These are phyloP conservation scores for Cucumis melo DNA, from an alignment of 306 rosid genomes.

Conservation along the genomic window DNA sequence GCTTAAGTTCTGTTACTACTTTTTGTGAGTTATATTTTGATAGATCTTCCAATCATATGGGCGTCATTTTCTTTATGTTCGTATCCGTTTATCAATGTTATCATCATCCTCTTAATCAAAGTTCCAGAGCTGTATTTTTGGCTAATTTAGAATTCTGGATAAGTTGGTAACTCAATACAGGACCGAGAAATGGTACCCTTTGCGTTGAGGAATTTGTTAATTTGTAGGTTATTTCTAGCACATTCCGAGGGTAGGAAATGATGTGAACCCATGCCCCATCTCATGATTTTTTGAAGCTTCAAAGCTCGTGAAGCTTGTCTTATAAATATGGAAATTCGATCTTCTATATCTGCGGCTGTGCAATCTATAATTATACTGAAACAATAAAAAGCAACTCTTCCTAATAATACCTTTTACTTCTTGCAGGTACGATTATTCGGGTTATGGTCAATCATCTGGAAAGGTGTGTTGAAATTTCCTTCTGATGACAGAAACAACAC, in stretches of 20 bases:
- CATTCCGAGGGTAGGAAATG: background rate
- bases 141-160: background rate
- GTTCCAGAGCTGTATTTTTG: background rate
- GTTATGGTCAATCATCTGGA: conserved; percentile 61
- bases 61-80: background rate
- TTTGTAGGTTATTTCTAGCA: background rate
- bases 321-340: background rate
- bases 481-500: background rate
- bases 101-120: background rate
- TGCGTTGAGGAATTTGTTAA: background rate
- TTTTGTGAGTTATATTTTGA: background rate
- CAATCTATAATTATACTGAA: background rate
- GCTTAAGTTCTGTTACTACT: background rate
- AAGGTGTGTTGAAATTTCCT: conserved; percentile 38
- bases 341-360: background rate
- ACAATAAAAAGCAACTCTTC: background rate
- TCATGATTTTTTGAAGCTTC: background rate
- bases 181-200: background rate
- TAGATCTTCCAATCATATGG: conserved; percentile 1
- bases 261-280: background rate
- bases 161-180: background rate
- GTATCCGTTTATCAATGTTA: background rate
- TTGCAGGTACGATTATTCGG: conserved; percentile 67
- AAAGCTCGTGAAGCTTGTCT: background rate
- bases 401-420: background rate